Percentiles rank a stretch among this genome's conserved stretches.
phyloP scores from a whole-genome alignment of 768 basidiomycete genomes.

The Tephrocybe sp. region DNA sequence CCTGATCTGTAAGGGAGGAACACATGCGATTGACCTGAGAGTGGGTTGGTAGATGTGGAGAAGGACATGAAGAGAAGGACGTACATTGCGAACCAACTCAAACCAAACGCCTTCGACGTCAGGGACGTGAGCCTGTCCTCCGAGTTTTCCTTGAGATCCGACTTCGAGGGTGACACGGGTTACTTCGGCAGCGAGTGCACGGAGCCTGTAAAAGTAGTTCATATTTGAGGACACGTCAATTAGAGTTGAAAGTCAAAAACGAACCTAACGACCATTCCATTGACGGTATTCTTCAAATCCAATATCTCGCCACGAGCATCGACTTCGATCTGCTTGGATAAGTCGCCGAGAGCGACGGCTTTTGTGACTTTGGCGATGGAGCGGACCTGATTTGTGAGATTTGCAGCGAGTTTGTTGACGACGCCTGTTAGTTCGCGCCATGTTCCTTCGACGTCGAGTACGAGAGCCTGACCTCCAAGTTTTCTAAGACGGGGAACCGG shows the following conservation, averaged over 20 bases:
- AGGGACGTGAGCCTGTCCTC: constrained; percentile 84
- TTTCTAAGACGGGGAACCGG: constrained; percentile 50
- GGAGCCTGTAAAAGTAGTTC: constrained; percentile 27
- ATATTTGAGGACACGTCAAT: constrained; percentile 34
- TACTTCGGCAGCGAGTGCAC: constrained; percentile 77
- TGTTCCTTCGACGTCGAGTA: constrained; percentile 87
- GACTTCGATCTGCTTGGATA: constrained; percentile 89
- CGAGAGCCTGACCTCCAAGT: constrained; percentile 84
- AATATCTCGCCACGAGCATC: constrained; percentile 89
- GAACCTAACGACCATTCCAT: constrained; percentile 54
- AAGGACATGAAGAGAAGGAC: constrained; percentile 16
- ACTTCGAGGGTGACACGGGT: constrained; percentile 84
- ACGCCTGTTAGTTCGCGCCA: constrained; percentile 83
- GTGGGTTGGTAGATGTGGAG: not conserved
- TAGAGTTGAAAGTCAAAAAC: constrained; percentile 3
- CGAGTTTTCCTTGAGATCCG: constrained; percentile 85
- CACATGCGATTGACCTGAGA: constrained; percentile 76
- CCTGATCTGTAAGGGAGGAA: constrained; percentile 74
- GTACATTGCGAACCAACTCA: constrained; percentile 72
- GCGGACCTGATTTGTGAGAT: constrained; percentile 75
- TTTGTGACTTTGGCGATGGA: constrained; percentile 92
- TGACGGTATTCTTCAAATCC: constrained; percentile 69
- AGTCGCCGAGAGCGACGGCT: constrained; percentile 88
- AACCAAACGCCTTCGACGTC: constrained; percentile 94
- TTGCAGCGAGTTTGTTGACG: constrained; percentile 79